Base-by-base conservation (phyloP, 352 stramenopile species). In the Thraustochytrium sp. region DNA sequence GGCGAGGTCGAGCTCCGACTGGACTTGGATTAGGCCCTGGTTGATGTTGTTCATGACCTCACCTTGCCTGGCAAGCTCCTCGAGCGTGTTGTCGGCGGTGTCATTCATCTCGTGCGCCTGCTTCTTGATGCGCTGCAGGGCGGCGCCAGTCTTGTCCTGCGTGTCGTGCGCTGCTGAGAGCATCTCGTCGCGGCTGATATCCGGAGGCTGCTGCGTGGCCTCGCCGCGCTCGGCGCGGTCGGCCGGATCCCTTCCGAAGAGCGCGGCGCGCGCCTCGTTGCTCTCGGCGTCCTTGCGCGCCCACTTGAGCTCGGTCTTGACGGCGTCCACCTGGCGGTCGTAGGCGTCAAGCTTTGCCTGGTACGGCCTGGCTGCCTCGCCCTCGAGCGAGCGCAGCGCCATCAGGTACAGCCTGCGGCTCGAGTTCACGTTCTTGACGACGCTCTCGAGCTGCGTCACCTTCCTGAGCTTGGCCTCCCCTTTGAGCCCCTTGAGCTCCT, bases 281-380 rank as follows among this genome's bases (percentile, higher is more conserved):
- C 29, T 31, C 31, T 80, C 48, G 8, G 53, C 48, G 16, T 61
- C 53, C 18, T 63, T 68, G 3, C 68, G 68, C 2, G 48, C 42
- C 42, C 42, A 72, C 26, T 80, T 80, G 68, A 80, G 31, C 26
- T 61, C 68, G 11, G 44, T 68, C 38, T 64, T 80, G n/a, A 80
- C 31, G 13, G 31, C 23, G 8, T 80, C 68, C 5, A 80, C 21
- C 68, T 64, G 42, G 34, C 68, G 68, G 38, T 80, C 68, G 51
- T 80, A 80, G 8, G 37, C 42, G 29, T 80, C 68, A 8, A 80
- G 49, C 38, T 80, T 80, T 4, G 21, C 42, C 68, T 80, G 68
- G 34, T 80, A 80, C 2, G 31, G 48, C 38, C 53, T 3, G 44
- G 26, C 63, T 3, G 68, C 53, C 13, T 68, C 68, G 34, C 31